Conservation (phyloP, 257 asterid genomes). For the Rhazya stricta region DNA sequence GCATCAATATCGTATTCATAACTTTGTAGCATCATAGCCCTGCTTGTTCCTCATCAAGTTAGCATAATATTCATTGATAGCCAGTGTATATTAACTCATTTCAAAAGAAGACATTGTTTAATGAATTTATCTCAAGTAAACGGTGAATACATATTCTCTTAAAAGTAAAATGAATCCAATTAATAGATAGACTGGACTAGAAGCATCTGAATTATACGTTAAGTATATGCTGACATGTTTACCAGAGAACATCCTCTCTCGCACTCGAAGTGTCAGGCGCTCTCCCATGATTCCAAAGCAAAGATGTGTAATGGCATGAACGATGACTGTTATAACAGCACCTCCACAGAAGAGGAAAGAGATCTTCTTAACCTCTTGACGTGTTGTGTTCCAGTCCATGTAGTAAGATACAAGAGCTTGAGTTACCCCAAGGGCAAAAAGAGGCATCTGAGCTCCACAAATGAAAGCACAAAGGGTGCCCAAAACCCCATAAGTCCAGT, state of each 20-base stretch:
- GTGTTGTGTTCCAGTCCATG: constrained; percentile 96
- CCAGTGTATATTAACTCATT: not conserved
- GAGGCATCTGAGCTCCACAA: constrained; percentile 96
- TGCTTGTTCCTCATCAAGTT: not conserved
- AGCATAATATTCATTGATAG: not conserved
- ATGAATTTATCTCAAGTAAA: not conserved
- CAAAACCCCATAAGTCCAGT: constrained; percentile 72
- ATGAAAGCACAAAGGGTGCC: constrained; percentile 80
- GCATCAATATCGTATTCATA: not conserved
- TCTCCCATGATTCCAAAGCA: constrained; percentile 95
- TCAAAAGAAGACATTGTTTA: not conserved
- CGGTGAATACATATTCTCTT: not conserved
- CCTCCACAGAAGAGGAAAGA: constrained; percentile 80
- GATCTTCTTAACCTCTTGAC: constrained; percentile 72
- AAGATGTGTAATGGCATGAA: constrained; percentile 69
- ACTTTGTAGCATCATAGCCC: not conserved
- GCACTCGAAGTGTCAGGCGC: constrained; percentile 83
- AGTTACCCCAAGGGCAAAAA: constrained; percentile 90
- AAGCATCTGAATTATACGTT: not conserved
- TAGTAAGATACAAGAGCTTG: constrained; percentile 95
- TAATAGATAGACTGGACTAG: not conserved
- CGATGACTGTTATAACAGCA: constrained; percentile 68
- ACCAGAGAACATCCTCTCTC: constrained; percentile 89
- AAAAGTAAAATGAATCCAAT: not conserved
- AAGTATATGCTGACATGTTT: constrained; percentile 10